Evolutionary conservation across 441 rosid species (phyloP), one percentile per base, ranked within the genome.

Genomic region (Populus hybrid): DNA sequence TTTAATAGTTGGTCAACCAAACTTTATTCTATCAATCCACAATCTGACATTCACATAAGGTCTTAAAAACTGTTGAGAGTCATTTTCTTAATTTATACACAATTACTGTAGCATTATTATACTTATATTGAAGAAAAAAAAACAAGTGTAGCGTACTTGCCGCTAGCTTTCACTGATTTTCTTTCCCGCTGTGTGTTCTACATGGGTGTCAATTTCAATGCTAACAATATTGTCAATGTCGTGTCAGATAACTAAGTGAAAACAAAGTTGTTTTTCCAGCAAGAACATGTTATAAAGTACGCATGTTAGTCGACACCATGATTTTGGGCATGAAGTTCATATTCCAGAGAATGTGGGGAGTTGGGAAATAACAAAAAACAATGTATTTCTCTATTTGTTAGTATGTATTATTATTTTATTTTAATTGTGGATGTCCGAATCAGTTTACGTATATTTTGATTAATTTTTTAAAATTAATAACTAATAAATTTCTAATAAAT

Each of bases 261-360:
- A 71, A 24, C 42, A 8, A 36, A 67, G 20, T 12, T 8, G 50
- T 34, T 69, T 36, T 24, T 28, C 65, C 38, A 46, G 68, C 69
- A 1, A 38, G 74, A 9, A 64, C 67, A 23, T 23, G 67, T 71
- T 16, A 40, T 34, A 79, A 83, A 79, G 81, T 77, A 82, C 84
- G 83, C 89, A 81, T 77, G 82, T 75, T 80, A 75, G 87, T 78
- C 81, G 91, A 88, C 90, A 88, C 42, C 40, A 89, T 90, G 83
- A 88, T 88, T 40, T 86, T 71, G 69, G 79, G 88, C 89, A 86
- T 84, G 91, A 81, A 82, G 78, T 80, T 82, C 65, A 34, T 65
- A 34, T 34, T 40, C 75, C 81, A 80, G 78, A 78, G 86, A 83
- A 84, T 83, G 82, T 77, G 87, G 80, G 79, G 38, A 82, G 69